Base-by-base conservation (phyloP, 805 yeast species). In the Cyberlindnera mycetangii region DNA sequence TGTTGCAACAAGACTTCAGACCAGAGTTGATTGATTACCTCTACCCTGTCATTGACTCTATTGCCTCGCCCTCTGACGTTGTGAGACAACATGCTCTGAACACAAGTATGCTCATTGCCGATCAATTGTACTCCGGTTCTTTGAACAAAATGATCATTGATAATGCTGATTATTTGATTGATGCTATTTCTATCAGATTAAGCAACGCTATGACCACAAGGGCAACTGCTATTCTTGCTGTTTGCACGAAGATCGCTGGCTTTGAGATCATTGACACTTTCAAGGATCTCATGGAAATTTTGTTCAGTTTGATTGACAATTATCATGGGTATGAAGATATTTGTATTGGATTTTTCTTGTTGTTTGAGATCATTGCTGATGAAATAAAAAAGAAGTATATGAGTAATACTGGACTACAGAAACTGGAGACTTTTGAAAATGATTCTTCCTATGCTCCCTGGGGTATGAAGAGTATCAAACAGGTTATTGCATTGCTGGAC, bases 101-200 rank as follows among this genome's bases (percentile, higher is more conserved):
- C 1, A 78, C 88, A 1, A 65, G 79, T 4, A 46, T 67, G 16
- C 66, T 76, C 3, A 65, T 90, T 5, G 76, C 87, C 0, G 51
- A 62, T 9, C 60, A 68, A 5, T 66, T 81, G 11, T 84, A 82
- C 48, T 55, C 67, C 27, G 83, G 83, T 0, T 78, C 88, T 0
- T 62, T 90, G 2, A 67, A 67, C 27, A 62, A 63, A 3, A 58
- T 92, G 47, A 70, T 93, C 2, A 55, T 72, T 30, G 79, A 78
- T 20, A 92, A 89, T 59, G 73, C 81, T 45, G 97, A 92, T 55
- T 90, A 90, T 58, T 63, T 92, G 16, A 68, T 89, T 14, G 97
- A 93, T 59, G 67, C 89, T 0, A 68, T 89, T n/a, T 83, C 95
- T 3, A 63, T 80, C 22, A 77, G 75, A 49, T 67, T 93, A 42